A percentile compares a stretch with the other conserved stretches of the same genome.
Evolutionary conservation across 176 grass and related monocot genomes (phyloP).

Genomic region (Olyra latifolia): DNA sequence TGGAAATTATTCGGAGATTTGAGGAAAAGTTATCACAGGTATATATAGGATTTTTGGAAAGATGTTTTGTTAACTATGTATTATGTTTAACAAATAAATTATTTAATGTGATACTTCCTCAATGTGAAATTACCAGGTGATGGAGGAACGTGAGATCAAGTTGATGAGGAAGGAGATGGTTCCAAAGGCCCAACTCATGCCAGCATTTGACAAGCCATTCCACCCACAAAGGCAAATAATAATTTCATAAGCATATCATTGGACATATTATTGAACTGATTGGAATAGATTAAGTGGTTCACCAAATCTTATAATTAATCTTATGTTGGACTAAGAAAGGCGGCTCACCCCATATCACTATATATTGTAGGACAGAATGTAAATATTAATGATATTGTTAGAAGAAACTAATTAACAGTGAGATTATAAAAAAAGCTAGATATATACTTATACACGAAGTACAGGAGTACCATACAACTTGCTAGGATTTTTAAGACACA

Average conservation of each 20-base stretch:
- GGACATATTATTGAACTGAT: constrained; percentile 9
- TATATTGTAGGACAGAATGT: neutral
- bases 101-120: neutral
- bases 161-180: constrained; percentile 97
- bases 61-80: neutral
- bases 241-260: constrained; percentile 34
- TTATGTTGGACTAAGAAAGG: neutral
- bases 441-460: neutral
- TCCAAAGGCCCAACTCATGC: constrained; percentile 95
- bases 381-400: neutral
- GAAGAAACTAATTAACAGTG: neutral
- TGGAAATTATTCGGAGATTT: constrained; percentile 82
- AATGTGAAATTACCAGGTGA: constrained; percentile 41
- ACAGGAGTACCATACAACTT: neutral
- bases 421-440: neutral
- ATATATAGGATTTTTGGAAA: neutral
- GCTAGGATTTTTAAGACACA: neutral
- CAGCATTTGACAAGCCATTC: constrained; percentile 88
- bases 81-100: neutral
- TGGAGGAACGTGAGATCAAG: constrained; percentile 93
- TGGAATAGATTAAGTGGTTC: neutral
- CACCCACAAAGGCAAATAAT: constrained; percentile 72
- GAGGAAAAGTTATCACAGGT: constrained; percentile 77
- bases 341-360: neutral
- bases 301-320: constrained; percentile 33